Evolutionary conservation across 2,329 filamentous ascomycete genomes (phyloP), one percentile per base, ranked within the genome.

Genomic region (Colletotrichum endophyticum): DNA sequence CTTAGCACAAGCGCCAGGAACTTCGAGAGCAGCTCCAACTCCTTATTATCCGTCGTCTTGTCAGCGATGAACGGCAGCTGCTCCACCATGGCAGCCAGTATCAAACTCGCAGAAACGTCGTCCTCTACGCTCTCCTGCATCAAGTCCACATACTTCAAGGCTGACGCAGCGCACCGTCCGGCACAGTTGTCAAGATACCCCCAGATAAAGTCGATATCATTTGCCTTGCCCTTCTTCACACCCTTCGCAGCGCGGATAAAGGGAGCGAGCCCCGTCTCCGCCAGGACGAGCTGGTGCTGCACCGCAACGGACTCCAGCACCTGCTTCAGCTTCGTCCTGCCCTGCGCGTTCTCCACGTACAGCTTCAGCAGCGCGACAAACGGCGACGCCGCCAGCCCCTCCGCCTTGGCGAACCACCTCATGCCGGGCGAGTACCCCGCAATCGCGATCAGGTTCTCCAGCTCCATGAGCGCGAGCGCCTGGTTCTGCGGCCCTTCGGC

Each of bases 331-430:
- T 63, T 77, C 32, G 70, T 70, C 28, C 74, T 66, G 32, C 59
- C 74, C 66, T 76, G 66, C n/a, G 74, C 66, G 22, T 30, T 66
- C 34, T 76, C 64, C 22, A 76, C 66, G 1, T 76, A 74, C 32
- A 90, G 85, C 75, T 89, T 92, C 8, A 96, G 84, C 27, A 96
- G 88, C 0, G 92, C 92, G n/a, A 92, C 91, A 78, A 96, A 95
- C 0, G 94, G 94, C 6, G 94, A 95, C 53, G 91, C 86, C 2
- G 84, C 82, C n/a, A 94, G 87, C 1, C 89, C 89, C 78, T 94
- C 91, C 75, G 87, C 91, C 81, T 95, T 96, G 78, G 94, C 90
- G 87, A 97, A 98, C 96, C 96, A 99, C 78, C 94, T 92, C 93
- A 98, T 97, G 8, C 93, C 93, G 1, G 95, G 92, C 5, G 96